Evolutionary conservation across 192 early-diverging fungal species (phyloP), one percentile per base, ranked within the genome.

Genomic region (Backusella parvicylindrica): DNA sequence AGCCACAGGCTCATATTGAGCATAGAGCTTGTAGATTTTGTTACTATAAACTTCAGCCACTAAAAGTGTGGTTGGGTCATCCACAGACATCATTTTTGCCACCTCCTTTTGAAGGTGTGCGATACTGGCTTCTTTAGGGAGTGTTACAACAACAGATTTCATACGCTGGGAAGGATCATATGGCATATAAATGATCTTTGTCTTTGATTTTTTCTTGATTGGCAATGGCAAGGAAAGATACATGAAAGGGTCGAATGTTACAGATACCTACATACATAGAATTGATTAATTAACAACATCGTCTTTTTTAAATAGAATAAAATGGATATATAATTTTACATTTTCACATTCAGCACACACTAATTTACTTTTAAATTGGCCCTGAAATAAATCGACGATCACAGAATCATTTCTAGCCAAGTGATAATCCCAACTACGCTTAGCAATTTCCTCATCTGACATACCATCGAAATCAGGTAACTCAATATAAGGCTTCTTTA

Each of bases 221-320:
- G 94, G 95, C 33, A 96, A 79, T 6, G 94, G 92, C 21, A 96
- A 81, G 8, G 90, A 89, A 53, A 94, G 80, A 70, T 88, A 91
- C 90, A 91, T 92, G 83, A 89, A 94, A 8, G 94, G 93, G 70
- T 96, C 94, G 79, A 95, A 96, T 18, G 89, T 94, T 41, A 94
- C 89, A 43, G 91, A 91, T 18, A 85, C 75, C 77, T 86, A 72
- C n/a, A n/a, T 40, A 1, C 12, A 40, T 12, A 15, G 8, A 40
- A n/a, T n/a, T n/a, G n/a, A n/a, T n/a, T n/a, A n/a, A n/a, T n/a
- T n/a, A n/a, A n/a, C n/a, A n/a, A n/a, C n/a, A n/a, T n/a, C n/a
- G n/a, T n/a, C n/a, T n/a, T n/a, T n/a, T n/a, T n/a, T n/a, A n/a
- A n/a, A n/a, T n/a, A n/a, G n/a, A n/a, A n/a, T n/a, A 13, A 35